These are phyloP conservation scores for Casuarina cunninghamiana DNA, from an alignment of 306 rosid genomes.

Conservation along the genomic window DNA sequence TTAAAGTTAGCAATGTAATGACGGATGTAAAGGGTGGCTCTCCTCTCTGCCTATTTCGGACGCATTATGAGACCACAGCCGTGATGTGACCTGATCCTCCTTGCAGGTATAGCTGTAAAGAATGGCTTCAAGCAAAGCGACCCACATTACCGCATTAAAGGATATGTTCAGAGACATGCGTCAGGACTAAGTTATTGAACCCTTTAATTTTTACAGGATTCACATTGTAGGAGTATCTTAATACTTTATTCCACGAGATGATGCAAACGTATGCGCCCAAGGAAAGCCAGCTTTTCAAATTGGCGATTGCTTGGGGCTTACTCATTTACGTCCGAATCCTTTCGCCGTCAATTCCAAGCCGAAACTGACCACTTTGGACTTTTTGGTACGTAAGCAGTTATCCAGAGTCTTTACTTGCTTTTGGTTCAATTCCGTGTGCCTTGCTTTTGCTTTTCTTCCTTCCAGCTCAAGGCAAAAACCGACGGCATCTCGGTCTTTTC, in stretches of 20 bases:
- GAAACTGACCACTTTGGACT: not conserved
- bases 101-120: constrained; percentile 34
- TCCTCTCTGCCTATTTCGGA: not conserved
- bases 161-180: constrained; percentile 21
- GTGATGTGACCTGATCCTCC: not conserved
- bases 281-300: not conserved
- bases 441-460: not conserved
- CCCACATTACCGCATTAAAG: not conserved
- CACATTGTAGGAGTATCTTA: no score
- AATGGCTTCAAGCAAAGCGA: constrained; percentile 7
- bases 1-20: no score
- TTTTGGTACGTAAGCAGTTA: constrained; percentile 12
- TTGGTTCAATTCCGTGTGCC: not conserved
- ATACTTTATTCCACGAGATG: not conserved
- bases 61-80: not conserved
- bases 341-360: no score
- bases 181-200: not conserved
- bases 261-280: not conserved
- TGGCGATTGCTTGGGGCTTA: not conserved
- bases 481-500: constrained; percentile 3
- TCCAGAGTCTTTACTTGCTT: not conserved
- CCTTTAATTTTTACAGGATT: not conserved
- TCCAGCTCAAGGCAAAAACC: constrained; percentile 15
- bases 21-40: not conserved
- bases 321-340: not conserved